Percentiles rank a stretch among this genome's conserved stretches.
phyloP scores from a whole-genome alignment of 148 eudicot species.

The Camellia lanceoleosa region DNA sequence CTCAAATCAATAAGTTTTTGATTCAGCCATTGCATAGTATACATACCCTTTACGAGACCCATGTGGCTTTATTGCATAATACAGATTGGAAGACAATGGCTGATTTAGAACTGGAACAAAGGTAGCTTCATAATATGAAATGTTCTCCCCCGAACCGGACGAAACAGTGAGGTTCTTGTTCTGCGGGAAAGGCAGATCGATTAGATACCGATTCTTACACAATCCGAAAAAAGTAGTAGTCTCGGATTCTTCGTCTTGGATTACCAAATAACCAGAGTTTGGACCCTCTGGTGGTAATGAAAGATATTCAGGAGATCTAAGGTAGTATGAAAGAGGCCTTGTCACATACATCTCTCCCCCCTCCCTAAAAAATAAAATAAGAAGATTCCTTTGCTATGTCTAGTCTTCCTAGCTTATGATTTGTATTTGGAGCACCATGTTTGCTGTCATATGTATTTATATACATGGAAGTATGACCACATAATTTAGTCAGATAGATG shows the following conservation, averaged over 20 bases:
- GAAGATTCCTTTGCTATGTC: background rate
- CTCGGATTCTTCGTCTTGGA: constrained; percentile 57
- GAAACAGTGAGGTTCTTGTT: constrained; percentile 36
- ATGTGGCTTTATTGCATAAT: constrained; percentile 35
- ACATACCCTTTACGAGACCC: constrained; percentile 50
- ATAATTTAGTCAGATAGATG: too few relatives aligned
- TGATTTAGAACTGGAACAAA: constrained; percentile 51
- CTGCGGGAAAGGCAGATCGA: constrained; percentile 55
- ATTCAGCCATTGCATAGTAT: background rate
- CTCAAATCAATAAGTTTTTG: background rate
- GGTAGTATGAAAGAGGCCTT: constrained; percentile 43
- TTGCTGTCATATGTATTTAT: too few relatives aligned
- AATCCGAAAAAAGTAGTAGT: constrained; percentile 33
- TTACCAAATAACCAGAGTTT: constrained; percentile 49
- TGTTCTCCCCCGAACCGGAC: constrained; percentile 8
- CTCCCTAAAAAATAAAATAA: background rate
- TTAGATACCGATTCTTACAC: constrained; percentile 23
- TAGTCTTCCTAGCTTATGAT: too few relatives aligned
- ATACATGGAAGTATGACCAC: too few relatives aligned
- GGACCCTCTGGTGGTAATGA: constrained; percentile 45
- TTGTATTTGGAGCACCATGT: too few relatives aligned
- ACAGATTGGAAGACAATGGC: constrained; percentile 41
- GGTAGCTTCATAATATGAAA: constrained; percentile 20
- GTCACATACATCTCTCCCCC: constrained; percentile 47
- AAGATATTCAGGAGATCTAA: constrained; percentile 35